Conservation (phyloP, 139 green algal species). For the Asterochloris sp. region DNA sequence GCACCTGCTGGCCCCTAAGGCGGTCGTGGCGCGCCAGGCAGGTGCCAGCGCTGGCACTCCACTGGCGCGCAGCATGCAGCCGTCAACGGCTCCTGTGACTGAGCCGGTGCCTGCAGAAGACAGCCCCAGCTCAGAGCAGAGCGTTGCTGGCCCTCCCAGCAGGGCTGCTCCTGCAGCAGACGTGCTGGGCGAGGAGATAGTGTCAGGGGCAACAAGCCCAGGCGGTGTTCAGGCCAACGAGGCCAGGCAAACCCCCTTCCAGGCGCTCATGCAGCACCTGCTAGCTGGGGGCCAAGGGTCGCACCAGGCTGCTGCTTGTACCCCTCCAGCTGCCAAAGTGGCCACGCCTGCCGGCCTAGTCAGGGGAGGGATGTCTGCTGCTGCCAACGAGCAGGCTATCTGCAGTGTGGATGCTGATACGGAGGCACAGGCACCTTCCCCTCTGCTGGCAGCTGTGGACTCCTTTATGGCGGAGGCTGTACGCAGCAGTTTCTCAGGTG, state of each 20-base stretch:
- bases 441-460: not conserved
- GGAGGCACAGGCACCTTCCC: not conserved
- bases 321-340: not conserved
- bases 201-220: not conserved
- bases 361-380: not conserved
- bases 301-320: not conserved
- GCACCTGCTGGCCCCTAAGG: too few species aligned
- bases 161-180: not conserved
- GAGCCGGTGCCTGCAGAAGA: not conserved
- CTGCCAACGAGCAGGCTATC: not conserved
- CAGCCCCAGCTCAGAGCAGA: constrained; percentile 5
- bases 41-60: too few species aligned
- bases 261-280: constrained; percentile 13
- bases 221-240: not conserved
- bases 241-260: not conserved
- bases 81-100: too few species aligned
- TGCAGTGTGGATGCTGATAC: not conserved
- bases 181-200: not conserved
- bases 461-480: too few species aligned
- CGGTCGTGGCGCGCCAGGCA: too few species aligned
- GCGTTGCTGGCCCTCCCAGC: not conserved
- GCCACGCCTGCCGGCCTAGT: not conserved
- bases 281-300: not conserved
- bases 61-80: too few species aligned
- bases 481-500: too few species aligned